Evolutionary conservation across 495 filamentous ascomycete species (phyloP), one percentile per base, ranked within the genome.

Genomic region (Neurospora sp.): DNA sequence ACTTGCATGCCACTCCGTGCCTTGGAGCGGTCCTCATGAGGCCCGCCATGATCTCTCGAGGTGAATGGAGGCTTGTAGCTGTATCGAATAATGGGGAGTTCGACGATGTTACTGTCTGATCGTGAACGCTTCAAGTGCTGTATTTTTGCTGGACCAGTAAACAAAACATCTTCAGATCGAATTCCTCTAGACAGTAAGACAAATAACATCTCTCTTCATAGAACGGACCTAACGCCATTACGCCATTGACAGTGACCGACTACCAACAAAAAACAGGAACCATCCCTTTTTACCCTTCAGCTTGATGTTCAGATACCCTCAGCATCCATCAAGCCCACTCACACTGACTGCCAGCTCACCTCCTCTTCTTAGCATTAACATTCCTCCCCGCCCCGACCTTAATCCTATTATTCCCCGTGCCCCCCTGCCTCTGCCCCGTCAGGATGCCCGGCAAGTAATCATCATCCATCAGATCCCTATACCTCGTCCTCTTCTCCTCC

Each of bases 381-480:
- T 92, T 93, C 76, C 89, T 89, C 27, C 96, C 96, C 42, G 94
- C 93, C 5, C 96, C 96, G 11, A 98, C 89, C 82, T 88, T 91
- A 70, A 91, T 88, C 82, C 87, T 92, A 0, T 90, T 90, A 4
- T 88, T 89, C 0, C 81, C 82, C 74, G 87, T 86, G 1, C 54
- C 54, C 0, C 54, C 54, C 38, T 89, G 82, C 75, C 88, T 88
- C 75, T 96, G 90, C 0, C 96, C 96, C 10, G 90, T 94, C 81
- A 98, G 76, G 69, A 99, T 96, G 31, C 89, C 85, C 0, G 96
- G 96, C 73, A 98, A 83, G 79, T 95, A 96, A 82, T 98, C 96
- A 76, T 94, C 91, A 80, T 98, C 95, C 95, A 99, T 94, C 72
- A 97, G 81, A 85, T 97, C 93, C 74, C 87, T 90, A 79, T 93